Conservation (phyloP, 2,329 filamentous ascomycete genomes). For the Neoscytalidium dimidiatum region DNA sequence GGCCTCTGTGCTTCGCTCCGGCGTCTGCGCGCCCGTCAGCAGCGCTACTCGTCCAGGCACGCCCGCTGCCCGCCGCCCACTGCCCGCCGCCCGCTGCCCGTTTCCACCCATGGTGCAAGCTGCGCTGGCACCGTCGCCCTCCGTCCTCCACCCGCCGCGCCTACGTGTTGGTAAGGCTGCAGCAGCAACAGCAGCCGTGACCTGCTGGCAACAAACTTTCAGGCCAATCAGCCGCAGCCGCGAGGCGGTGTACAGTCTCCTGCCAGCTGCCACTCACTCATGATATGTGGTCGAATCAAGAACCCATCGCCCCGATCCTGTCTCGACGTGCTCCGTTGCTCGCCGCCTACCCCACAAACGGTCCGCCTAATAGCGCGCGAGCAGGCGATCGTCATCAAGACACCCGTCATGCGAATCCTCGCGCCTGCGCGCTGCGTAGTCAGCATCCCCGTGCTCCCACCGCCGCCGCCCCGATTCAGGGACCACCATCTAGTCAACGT, state of each 20-base stretch:
- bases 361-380: background rate
- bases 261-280: background rate
- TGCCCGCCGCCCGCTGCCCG: too few species aligned
- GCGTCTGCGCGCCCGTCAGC: too few species aligned
- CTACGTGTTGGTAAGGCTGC: slow-evolving; percentile 7
- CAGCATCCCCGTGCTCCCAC: background rate
- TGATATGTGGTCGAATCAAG: slow-evolving; percentile 6
- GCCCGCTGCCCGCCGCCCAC: too few species aligned
- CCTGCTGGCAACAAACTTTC: background rate
- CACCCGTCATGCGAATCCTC: slow-evolving; percentile 7
- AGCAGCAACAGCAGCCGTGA: background rate
- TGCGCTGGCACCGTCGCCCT: background rate
- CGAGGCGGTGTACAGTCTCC: slow-evolving; percentile 2
- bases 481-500: slow-evolving; percentile 7
- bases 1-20: background rate
- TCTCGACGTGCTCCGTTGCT: background rate
- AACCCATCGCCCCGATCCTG: background rate
- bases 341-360: slow-evolving; percentile 10
- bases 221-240: slow-evolving; percentile 11
- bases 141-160: background rate
- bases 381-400: slow-evolving; percentile 9
- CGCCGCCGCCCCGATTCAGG: slow-evolving; percentile 13
- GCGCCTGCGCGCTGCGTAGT: background rate
- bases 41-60: too few species aligned
- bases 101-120: too few species aligned